Evolutionary conservation across 305 asterid species (phyloP).

Genomic region (Rubia balearica): DNA sequence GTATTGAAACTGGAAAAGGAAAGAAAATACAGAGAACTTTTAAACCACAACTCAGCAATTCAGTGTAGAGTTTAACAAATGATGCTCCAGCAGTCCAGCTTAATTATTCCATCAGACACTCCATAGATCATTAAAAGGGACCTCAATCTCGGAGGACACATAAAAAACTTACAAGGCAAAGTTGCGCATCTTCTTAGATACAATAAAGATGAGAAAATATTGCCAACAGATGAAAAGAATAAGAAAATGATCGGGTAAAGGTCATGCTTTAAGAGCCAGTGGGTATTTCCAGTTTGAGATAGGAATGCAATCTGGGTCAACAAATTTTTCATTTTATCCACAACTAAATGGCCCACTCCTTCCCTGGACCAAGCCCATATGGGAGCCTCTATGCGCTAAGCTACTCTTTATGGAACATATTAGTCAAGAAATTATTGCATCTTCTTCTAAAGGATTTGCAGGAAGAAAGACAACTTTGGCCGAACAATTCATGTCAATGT

Average conservation of each 20-base stretch:
- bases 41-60: not conserved
- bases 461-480: no score
- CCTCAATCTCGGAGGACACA: not conserved
- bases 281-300: not conserved
- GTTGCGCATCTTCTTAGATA: not conserved
- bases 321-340: not conserved
- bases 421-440: not conserved
- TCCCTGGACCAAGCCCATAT: no score
- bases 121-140: not conserved
- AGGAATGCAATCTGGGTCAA: not conserved
- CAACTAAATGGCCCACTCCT: not conserved
- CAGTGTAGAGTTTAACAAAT: not conserved
- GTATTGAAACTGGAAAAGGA: not conserved
- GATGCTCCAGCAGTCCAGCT: not conserved
- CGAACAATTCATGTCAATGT: no score
- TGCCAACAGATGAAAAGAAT: not conserved
- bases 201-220: not conserved
- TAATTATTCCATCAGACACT: not conserved
- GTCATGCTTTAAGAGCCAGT: not conserved
- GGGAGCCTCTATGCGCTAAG: not conserved
- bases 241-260: not conserved
- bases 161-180: not conserved
- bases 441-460: no score
- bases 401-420: not conserved
- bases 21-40: not conserved